Evolutionary conservation across 2,329 filamentous ascomycete species (phyloP).

Genomic region (Penicillium glabrum): DNA sequence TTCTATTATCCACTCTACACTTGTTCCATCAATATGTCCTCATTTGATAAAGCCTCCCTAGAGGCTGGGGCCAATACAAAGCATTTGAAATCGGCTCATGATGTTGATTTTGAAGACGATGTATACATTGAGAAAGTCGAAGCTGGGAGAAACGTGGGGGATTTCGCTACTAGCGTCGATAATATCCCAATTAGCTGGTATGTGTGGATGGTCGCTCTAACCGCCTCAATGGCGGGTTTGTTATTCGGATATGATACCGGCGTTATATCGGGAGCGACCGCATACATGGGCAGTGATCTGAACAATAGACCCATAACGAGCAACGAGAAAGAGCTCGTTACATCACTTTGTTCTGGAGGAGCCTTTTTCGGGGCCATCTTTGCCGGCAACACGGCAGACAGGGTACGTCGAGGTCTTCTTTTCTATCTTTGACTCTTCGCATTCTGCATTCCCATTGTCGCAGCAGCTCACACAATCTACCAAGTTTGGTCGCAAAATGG

Average conservation of each 20-base stretch:
- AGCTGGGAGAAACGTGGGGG: slow-evolving; percentile 15
- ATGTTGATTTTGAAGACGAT: slow-evolving; percentile 1
- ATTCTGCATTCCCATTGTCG: not conserved
- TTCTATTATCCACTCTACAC: not conserved
- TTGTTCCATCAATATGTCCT: not conserved
- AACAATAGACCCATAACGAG: slow-evolving; percentile 39
- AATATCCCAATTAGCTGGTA: slow-evolving; percentile 34
- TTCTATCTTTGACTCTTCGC: not conserved
- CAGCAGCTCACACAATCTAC: not conserved
- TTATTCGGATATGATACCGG: slow-evolving; percentile 49
- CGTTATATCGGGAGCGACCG: slow-evolving; percentile 47
- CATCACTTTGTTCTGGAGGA: slow-evolving; percentile 52
- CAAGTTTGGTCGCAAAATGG: slow-evolving; percentile 40
- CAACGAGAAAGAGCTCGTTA: slow-evolving; percentile 53
- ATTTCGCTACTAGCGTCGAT: slow-evolving; percentile 6
- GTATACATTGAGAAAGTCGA: slow-evolving; percentile 8
- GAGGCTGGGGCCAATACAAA: not conserved
- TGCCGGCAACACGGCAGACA: slow-evolving; percentile 39
- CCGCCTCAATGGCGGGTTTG: slow-evolving; percentile 33
- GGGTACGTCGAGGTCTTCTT: slow-evolving; percentile 35
- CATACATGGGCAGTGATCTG: slow-evolving; percentile 36
- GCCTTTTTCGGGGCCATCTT: slow-evolving; percentile 47
- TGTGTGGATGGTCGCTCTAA: slow-evolving; percentile 40
- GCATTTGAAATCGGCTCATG: not conserved
- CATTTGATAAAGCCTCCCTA: not conserved